Base-by-base conservation (phyloP, 805 yeast genomes). In the Grigorovia transvaalensis region DNA sequence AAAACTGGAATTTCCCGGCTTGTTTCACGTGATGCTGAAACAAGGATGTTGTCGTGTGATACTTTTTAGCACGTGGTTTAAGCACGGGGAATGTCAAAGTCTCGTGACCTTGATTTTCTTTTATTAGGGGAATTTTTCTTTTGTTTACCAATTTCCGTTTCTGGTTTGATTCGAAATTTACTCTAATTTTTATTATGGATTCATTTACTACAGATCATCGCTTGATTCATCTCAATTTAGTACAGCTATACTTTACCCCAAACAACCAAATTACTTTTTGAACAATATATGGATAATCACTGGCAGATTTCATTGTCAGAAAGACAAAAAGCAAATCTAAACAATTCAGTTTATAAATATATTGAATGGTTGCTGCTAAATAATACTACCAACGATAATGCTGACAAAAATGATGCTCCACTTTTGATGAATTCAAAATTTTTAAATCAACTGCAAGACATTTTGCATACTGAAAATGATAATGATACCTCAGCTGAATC, bases 341-440 rank as follows among this genome's bases (percentile, higher is more conserved):
- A 61, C 50, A 43, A 29, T 23, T 47, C 58, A 12, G 45, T 59
- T 9, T 6, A 57, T 2, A 57, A 55, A 15, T 61, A 61, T 46
- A 40, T 61, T 15, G 42, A 43, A 13, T 56, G 59, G 60, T 51
- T 50, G 30, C 49, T 43, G 30, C 44, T 47, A 2, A 47, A 48
- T 29, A n/a, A 47, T 15, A 9, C n/a, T 27, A 38, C 15, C 19
- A 42, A 43, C 13, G 20, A 19, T 5, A 35, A 9, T 23, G 6
- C 27, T 23, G 27, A 23, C 27, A 4, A 23, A 4, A 23, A 23
- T 23, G 27, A 23, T 4, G 27, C 27, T 23, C 27, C 27, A 23
- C 3, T 3, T 23, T 23, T 23, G 27, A 23, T 4, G 6, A 33
- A 33, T 33, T 13, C 12, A 33, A 38, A 38, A 3, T 38, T 38